Percentiles rank a stretch among this genome's conserved stretches.
Evolutionary conservation across 805 yeast species (phyloP).

Genomic region (Kluyveromyces starmeri): DNA sequence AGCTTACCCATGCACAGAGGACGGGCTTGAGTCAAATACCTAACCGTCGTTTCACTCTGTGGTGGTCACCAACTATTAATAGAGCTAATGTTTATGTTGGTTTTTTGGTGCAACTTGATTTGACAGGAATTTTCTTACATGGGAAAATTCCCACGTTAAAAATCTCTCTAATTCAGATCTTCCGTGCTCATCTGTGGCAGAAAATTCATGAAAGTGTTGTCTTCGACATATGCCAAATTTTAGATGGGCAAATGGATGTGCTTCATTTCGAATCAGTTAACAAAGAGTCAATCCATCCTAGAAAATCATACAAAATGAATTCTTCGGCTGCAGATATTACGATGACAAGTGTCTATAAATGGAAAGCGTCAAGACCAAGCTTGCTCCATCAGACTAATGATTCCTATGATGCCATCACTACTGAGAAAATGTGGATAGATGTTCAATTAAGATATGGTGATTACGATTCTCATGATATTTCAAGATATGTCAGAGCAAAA

Average conservation of each 20-base stretch:
- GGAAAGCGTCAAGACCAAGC: slow-evolving; percentile 82
- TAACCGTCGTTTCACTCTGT: slow-evolving; percentile 87
- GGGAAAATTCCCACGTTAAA: slow-evolving; percentile 97
- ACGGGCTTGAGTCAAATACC: slow-evolving; percentile 97
- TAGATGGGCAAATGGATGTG: slow-evolving; percentile 79
- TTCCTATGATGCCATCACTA: slow-evolving; percentile 42
- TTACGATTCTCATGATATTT: slow-evolving; percentile 93
- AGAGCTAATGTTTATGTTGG: slow-evolving; percentile 98
- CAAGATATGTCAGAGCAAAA: slow-evolving; percentile 87
- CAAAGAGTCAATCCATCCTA: slow-evolving; percentile 89
- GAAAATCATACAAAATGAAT: slow-evolving; percentile 95
- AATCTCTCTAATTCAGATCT: slow-evolving; percentile 89
- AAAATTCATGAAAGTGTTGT: slow-evolving; percentile 95
- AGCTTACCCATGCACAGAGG: slow-evolving; percentile 93
- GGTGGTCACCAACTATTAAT: slow-evolving; percentile 99
- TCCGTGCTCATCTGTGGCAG: slow-evolving; percentile 98
- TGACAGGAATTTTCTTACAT: slow-evolving; percentile 93
- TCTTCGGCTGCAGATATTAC: slow-evolving; percentile 91
- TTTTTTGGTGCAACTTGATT: slow-evolving; percentile 87
- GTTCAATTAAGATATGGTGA: slow-evolving; percentile 94
- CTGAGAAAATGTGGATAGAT: slow-evolving; percentile 86
- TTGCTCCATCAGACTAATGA: slow-evolving; percentile 66
- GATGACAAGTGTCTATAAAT: slow-evolving; percentile 60
- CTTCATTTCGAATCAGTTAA: slow-evolving; percentile 78
- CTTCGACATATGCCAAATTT: slow-evolving; percentile 83